These are phyloP conservation scores for Cryptosporidium tyzzeri DNA, from an alignment of 169 alveolate genomes.

Conservation along the genomic window DNA sequence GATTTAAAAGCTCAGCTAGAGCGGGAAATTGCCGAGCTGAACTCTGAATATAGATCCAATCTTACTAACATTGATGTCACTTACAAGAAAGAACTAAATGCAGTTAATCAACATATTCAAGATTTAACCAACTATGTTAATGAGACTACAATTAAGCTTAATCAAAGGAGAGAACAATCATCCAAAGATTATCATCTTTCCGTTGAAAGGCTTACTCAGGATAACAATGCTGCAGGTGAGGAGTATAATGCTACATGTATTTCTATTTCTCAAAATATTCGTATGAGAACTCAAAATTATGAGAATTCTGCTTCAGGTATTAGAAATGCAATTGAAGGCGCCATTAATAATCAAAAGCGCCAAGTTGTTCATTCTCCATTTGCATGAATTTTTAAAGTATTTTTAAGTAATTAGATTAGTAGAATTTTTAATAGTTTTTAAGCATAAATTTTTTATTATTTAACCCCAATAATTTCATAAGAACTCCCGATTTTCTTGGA, in stretches of 20 bases:
- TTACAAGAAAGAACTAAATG: slow-evolving; percentile 29
- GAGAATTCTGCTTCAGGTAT: slow-evolving; percentile 62
- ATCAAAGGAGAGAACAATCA: slow-evolving; percentile 45
- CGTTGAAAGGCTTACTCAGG: slow-evolving; percentile 60
- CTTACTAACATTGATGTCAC: slow-evolving; percentile 24
- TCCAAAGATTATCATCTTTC: slow-evolving; percentile 36
- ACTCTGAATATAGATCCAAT: slow-evolving; percentile 43
- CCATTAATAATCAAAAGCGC: slow-evolving; percentile 60
- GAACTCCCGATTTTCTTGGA: background rate
- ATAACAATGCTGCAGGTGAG: slow-evolving; percentile 63
- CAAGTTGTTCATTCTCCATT: slow-evolving; percentile 74
- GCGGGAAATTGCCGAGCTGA: slow-evolving; percentile 46
- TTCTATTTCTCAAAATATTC: slow-evolving; percentile 57
- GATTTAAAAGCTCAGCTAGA: slow-evolving; percentile 30
- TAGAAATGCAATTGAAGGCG: slow-evolving; percentile 73
- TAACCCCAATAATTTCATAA: background rate
- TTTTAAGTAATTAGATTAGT: slow-evolving; percentile 2
- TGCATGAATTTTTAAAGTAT: slow-evolving; percentile 29
- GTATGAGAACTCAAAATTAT: slow-evolving; percentile 56
- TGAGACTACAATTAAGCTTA: slow-evolving; percentile 46
- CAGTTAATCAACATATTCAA: slow-evolving; percentile 50
- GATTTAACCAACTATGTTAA: slow-evolving; percentile 55
- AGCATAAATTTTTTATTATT: background rate
- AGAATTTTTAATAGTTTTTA: slow-evolving; percentile 1
- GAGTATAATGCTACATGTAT: slow-evolving; percentile 54